These are phyloP conservation scores for Nemania sp. DNA, from an alignment of 2,329 filamentous ascomycete species.

Conservation along the genomic window DNA sequence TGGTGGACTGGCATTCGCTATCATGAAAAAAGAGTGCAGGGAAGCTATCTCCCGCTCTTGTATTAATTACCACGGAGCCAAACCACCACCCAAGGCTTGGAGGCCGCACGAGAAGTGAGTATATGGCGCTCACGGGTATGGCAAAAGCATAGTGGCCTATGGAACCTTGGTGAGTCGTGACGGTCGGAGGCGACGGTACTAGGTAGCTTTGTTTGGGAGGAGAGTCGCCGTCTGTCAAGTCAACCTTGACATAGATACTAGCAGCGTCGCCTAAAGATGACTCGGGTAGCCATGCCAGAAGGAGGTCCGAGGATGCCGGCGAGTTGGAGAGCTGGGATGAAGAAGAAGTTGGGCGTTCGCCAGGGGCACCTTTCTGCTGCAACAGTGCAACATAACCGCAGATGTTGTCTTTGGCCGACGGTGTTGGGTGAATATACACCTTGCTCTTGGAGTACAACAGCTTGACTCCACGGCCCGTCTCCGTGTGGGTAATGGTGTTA, in stretches of 20 bases:
- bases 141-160: slow-evolving; percentile 90
- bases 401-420: slow-evolving; percentile 95
- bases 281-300: slow-evolving; percentile 95
- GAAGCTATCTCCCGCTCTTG: slow-evolving; percentile 88
- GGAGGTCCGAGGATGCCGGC: slow-evolving; percentile 75
- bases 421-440: slow-evolving; percentile 96
- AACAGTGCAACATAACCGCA: slow-evolving; percentile 92
- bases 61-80: slow-evolving; percentile 94
- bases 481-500: slow-evolving; percentile 87
- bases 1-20: slow-evolving; percentile 94
- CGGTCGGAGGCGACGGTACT: slow-evolving; percentile 89
- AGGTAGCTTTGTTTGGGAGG: slow-evolving; percentile 89
- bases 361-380: slow-evolving; percentile 78
- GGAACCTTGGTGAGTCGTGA: slow-evolving; percentile 78
- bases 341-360: slow-evolving; percentile 58
- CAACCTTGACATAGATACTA: slow-evolving; percentile 94
- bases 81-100: slow-evolving; percentile 99
- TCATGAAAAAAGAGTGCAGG: slow-evolving; percentile 98
- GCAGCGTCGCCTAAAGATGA: slow-evolving; percentile 86
- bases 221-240: slow-evolving; percentile 82
- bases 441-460: slow-evolving; percentile 97
- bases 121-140: slow-evolving; percentile 88
- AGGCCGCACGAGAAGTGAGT: slow-evolving; percentile 88
- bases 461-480: slow-evolving; percentile 86
- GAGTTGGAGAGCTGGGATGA: slow-evolving; percentile 55